These are phyloP conservation scores for Penicillium aurantiogriseum DNA, from an alignment of 2,329 filamentous ascomycete genomes.

Conservation along the genomic window DNA sequence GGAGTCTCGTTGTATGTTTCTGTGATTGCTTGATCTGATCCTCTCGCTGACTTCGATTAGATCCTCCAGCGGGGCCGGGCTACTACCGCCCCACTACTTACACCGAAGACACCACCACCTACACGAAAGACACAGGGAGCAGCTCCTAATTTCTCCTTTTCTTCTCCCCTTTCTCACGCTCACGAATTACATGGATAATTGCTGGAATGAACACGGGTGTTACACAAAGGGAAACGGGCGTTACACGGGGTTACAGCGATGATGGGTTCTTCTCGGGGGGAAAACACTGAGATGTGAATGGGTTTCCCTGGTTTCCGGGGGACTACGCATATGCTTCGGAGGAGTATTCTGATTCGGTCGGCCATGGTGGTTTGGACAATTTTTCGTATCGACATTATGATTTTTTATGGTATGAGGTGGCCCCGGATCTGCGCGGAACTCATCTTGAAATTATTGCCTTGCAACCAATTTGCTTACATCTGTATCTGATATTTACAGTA, in stretches of 20 bases:
- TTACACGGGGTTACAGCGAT: neutral
- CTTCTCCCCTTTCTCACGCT: neutral
- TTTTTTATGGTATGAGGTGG: neutral
- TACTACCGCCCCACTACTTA: conserved; percentile 12
- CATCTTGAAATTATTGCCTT: neutral
- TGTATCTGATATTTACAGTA: neutral
- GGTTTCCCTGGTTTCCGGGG: neutral
- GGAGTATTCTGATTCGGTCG: neutral
- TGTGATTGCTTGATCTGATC: neutral
- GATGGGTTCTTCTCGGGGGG: neutral
- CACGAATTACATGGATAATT: neutral
- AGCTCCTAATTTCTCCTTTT: neutral
- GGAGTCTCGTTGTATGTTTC: conserved; percentile 25
- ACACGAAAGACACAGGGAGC: conserved; percentile 4
- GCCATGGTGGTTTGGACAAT: neutral
- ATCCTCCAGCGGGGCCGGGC: conserved; percentile 10
- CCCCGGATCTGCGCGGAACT: neutral
- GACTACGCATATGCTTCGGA: neutral
- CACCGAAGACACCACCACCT: neutral
- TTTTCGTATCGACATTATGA: neutral
- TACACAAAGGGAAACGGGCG: neutral
- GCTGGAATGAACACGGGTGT: neutral
- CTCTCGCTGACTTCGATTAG: conserved; percentile 13
- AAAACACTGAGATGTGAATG: neutral
- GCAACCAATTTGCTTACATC: neutral